Evolutionary conservation across 177 flowering plant species (phyloP), one percentile per base, ranked within the genome.

Genomic region (Vitis hybrid): DNA sequence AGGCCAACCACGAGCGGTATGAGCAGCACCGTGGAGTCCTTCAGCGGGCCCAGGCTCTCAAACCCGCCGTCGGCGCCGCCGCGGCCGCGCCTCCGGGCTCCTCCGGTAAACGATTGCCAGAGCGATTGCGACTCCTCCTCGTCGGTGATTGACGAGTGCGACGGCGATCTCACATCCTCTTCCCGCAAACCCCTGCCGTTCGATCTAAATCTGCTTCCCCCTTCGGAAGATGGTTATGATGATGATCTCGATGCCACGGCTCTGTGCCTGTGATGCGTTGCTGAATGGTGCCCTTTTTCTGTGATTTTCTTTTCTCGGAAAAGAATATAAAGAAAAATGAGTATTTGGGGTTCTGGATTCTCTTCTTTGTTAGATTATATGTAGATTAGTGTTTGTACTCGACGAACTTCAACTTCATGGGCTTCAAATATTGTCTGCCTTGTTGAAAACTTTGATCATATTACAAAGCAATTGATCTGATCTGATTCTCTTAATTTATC

Each of bases 21-120:
- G 80, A 88, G 93, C 82, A 85, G 90, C 80, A 92, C 94, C 58
- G 94, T 91, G 2, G 97, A 92, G 76, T 87, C 87, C 21, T 85
- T 79, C 59, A 75, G 84, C 54, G 89, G 85, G 17, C 86, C 86
- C 2, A 71, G 77, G 64, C 51, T 45, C 40, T 15, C 66, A 2
- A 57, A 66, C 50, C 63, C 64, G 15, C 45, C 45, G 57, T 66
- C 64, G 12, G 10, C 32, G 40, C 40, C 45, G 52, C 21, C n/a
- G 62, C 9, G 1, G 45, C 64, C 57, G 45, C 30, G 57, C 51
- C 58, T 12, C 10, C 58, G 7, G 51, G 70, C 71, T 57, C 18
- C 63, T n/a, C 63, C 65, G 45, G 60, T 55, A n/a, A 82, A 73
- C 17, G 89, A 81, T 26, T 83, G 82, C 68, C 84, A 62, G 11